Percentiles rank a stretch among this genome's conserved stretches.
These are phyloP conservation scores for Magnusiomyces paraingens DNA, from an alignment of 1,139 yeast genomes.

Conservation along the genomic window DNA sequence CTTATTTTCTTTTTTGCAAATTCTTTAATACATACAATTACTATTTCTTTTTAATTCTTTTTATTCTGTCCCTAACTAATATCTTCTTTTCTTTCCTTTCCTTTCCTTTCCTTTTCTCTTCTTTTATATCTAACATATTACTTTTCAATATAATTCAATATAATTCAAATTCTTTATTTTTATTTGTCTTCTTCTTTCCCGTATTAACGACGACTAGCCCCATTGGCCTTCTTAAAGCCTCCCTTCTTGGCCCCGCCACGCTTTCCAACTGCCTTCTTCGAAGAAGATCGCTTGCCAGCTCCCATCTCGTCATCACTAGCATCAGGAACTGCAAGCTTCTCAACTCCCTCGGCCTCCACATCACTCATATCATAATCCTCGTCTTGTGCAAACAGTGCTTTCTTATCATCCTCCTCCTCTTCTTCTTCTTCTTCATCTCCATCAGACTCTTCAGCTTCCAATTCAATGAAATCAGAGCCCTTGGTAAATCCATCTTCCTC, in stretches of 20 bases:
- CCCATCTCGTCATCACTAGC: neutral
- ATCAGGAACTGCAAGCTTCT: neutral
- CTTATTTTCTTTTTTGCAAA: too few species aligned
- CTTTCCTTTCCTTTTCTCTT: too few species aligned
- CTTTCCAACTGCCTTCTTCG: conserved; percentile 1
- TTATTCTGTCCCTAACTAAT: too few species aligned
- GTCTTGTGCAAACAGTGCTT: conserved; percentile 6
- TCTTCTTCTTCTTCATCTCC: conserved; percentile 24
- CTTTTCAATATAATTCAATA: too few species aligned
- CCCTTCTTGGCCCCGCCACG: neutral
- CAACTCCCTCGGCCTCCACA: conserved; percentile 9
- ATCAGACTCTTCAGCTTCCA: conserved; percentile 21
- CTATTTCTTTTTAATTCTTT: too few species aligned
- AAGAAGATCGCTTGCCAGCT: neutral
- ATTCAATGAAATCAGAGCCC: conserved; percentile 16
- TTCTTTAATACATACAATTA: too few species aligned
- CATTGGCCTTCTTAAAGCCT: neutral
- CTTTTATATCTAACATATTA: too few species aligned
- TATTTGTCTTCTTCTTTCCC: too few species aligned
- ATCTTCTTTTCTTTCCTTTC: too few species aligned
- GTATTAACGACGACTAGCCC: too few species aligned
- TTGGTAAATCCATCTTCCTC: conserved; percentile 23
- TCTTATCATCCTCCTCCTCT: conserved; percentile 19
- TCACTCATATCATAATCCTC: conserved; percentile 13
- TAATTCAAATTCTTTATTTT: too few species aligned